Evolutionary conservation across 1,284 basidiomycete species (phyloP), one percentile per base, ranked within the genome.

Genomic region (Gyrodon tennesseensis): DNA sequence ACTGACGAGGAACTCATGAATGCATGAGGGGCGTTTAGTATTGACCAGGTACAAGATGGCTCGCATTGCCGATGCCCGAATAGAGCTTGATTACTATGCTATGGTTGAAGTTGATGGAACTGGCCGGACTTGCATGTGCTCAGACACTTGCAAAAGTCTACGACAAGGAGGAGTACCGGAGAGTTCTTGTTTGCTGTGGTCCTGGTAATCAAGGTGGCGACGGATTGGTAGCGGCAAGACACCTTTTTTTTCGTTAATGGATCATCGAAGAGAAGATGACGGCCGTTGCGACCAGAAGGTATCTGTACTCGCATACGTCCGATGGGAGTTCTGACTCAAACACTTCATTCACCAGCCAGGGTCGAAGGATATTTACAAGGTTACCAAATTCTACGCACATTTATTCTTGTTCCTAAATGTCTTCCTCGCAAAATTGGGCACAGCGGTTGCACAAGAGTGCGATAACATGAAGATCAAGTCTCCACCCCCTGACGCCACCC

Each of bases 131-230:
- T 21, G 90, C 96, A 0, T 98, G 96, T 73, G 97, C 97, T 0
- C 93, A 96, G 77, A 86, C 92, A 0, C 80, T 98, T 2, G 89
- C 89, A 21, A 89, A 83, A 25, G 87, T 89, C 3, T 98, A 93
- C 75, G 83, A 83, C 31, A 85, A 82, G 39, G 81, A 86, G 3
- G 85, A 81, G 58, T 86, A 92, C 74, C 82, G 82, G 31, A 85
- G 86, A 12, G 92, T 98, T 7, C 82, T 99, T 37, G 92, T 99
- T 3, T 95, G 93, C 70, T 97, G 95, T 74, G 97, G 97, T 13
- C 96, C 97, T 1, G 97, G 97, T 37, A 97, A 97, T 72, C 95
- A 97, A 83, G 95, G 97, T 18, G 97, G 96, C 8, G 97, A 99
- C 77, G 97, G 97, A 4, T 82, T 99, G 1, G 96, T 98, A 5